phyloP scores from a whole-genome alignment of 495 filamentous ascomycete genomes.

The Rostrohypoxylon terebratum region DNA sequence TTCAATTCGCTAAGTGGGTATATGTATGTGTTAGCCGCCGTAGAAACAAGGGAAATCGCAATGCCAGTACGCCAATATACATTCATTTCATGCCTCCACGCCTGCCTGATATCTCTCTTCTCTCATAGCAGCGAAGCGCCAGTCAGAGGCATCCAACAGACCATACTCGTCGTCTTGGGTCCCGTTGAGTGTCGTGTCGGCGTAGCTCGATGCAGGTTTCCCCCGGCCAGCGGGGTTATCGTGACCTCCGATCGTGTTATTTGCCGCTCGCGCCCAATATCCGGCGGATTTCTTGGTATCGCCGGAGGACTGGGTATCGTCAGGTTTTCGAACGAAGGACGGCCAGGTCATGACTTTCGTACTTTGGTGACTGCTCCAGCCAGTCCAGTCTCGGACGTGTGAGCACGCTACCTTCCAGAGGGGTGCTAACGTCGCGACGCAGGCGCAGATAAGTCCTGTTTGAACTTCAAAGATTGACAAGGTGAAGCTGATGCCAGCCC shows the following conservation, averaged over 20 bases:
- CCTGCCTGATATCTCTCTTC: constrained; percentile 21
- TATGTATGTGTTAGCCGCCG: constrained; percentile 27
- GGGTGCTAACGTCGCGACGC: constrained; percentile 46
- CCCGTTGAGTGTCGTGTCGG: constrained; percentile 13
- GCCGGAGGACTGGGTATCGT: constrained; percentile 12
- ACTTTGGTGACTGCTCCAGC: constrained; percentile 21
- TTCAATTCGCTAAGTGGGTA: constrained; percentile 28
- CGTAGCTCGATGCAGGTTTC: not conserved
- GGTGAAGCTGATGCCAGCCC: constrained; percentile 46
- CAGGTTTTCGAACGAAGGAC: constrained; percentile 35
- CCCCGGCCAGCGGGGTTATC: constrained; percentile 20
- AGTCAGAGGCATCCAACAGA: constrained; percentile 21
- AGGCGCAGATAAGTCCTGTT: constrained; percentile 55
- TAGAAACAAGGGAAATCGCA: constrained; percentile 1
- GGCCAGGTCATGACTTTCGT: constrained; percentile 29
- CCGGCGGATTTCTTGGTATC: constrained; percentile 21
- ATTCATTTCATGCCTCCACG: constrained; percentile 21
- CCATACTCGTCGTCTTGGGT: constrained; percentile 31
- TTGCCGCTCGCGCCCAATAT: constrained; percentile 4
- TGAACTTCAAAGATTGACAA: constrained; percentile 54
- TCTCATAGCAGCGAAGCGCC: not conserved
- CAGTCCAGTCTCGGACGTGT: constrained; percentile 27
- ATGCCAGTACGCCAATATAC: not conserved
- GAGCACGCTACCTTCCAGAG: constrained; percentile 39
- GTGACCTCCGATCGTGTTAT: not conserved